Evolutionary conservation across 805 yeast genomes (phyloP).

Genomic region (Candida easanensis): DNA sequence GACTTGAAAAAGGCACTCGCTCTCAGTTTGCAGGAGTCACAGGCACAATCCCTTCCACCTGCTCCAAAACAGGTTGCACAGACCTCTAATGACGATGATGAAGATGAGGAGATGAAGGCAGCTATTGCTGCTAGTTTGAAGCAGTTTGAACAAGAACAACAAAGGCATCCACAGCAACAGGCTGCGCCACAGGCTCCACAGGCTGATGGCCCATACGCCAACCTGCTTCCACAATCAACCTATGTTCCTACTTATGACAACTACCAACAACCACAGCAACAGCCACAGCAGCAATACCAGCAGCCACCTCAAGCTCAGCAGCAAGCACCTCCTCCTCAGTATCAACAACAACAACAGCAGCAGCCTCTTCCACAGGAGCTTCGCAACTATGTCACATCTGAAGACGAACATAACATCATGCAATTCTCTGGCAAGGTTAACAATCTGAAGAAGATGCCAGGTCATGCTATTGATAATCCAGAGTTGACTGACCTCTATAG

Average conservation of each 20-base stretch:
- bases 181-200: slow-evolving; percentile 15
- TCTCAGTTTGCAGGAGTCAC: slow-evolving; percentile 63
- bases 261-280: neutral
- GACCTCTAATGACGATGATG: slow-evolving; percentile 44
- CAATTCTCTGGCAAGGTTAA: slow-evolving; percentile 68
- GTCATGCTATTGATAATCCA: slow-evolving; percentile 21
- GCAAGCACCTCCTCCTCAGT: slow-evolving; percentile 8
- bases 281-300: slow-evolving; percentile 1
- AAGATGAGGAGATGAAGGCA: slow-evolving; percentile 86
- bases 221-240: slow-evolving; percentile 18
- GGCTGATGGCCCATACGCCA: slow-evolving; percentile 17
- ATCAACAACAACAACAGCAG: slow-evolving; percentile 11
- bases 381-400: slow-evolving; percentile 32
- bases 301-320: slow-evolving; percentile 20
- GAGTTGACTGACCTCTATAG: slow-evolving; percentile 56
- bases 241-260: slow-evolving; percentile 1
- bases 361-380: slow-evolving; percentile 7
- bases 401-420: slow-evolving; percentile 69
- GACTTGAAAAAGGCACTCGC: slow-evolving; percentile 77
- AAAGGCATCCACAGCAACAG: slow-evolving; percentile 22
- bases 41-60: slow-evolving; percentile 27
- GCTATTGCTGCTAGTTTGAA: slow-evolving; percentile 90
- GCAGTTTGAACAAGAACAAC: slow-evolving; percentile 50
- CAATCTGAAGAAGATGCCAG: slow-evolving; percentile 26
- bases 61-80: slow-evolving; percentile 7